phyloP scores from a whole-genome alignment of 495 filamentous ascomycete genomes.

The Trypethelium eluteriae region DNA sequence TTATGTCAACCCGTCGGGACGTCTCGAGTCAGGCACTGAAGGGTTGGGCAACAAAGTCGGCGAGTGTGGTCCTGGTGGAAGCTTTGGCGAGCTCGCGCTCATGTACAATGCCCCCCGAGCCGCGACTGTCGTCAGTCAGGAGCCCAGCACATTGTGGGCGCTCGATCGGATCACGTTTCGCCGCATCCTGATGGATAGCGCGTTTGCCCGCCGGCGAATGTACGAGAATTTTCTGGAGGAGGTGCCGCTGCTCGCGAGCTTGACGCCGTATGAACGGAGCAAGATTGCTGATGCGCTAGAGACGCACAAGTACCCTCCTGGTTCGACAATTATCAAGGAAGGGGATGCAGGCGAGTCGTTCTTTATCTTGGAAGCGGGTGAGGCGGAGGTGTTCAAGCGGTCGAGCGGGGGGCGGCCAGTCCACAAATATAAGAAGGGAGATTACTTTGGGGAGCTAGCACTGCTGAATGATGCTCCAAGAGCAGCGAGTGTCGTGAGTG shows the following conservation, averaged over 20 bases:
- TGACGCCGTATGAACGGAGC: slow-evolving; percentile 83
- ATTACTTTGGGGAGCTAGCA: slow-evolving; percentile 94
- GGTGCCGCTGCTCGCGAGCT: slow-evolving; percentile 74
- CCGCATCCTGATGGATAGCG: slow-evolving; percentile 95
- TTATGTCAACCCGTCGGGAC: slow-evolving; percentile 74
- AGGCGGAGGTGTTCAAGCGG: slow-evolving; percentile 76
- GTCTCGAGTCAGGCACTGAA: slow-evolving; percentile 70
- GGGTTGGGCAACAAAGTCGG: slow-evolving; percentile 82
- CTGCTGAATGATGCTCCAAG: slow-evolving; percentile 87
- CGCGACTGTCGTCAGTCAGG: slow-evolving; percentile 85
- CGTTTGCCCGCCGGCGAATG: slow-evolving; percentile 89
- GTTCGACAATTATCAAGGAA: slow-evolving; percentile 76
- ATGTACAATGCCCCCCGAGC: slow-evolving; percentile 99
- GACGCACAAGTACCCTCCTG: slow-evolving; percentile 75
- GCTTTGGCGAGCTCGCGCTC: slow-evolving; percentile 93
- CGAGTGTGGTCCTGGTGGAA: slow-evolving; percentile 76
- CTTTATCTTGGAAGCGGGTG: slow-evolving; percentile 81
- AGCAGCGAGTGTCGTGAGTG: slow-evolving; percentile 79
- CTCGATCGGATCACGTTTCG: slow-evolving; percentile 95
- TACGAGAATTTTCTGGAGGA: slow-evolving; percentile 98
- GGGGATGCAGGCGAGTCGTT: slow-evolving; percentile 89
- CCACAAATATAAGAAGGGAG: slow-evolving; percentile 76
- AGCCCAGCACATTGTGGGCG: slow-evolving; percentile 80
- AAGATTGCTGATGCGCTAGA: slow-evolving; percentile 97
- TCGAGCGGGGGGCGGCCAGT: slow-evolving; percentile 54